Conservation (phyloP, 2,329 filamentous ascomycete genomes). For the Pestalotiopsis sp. region DNA sequence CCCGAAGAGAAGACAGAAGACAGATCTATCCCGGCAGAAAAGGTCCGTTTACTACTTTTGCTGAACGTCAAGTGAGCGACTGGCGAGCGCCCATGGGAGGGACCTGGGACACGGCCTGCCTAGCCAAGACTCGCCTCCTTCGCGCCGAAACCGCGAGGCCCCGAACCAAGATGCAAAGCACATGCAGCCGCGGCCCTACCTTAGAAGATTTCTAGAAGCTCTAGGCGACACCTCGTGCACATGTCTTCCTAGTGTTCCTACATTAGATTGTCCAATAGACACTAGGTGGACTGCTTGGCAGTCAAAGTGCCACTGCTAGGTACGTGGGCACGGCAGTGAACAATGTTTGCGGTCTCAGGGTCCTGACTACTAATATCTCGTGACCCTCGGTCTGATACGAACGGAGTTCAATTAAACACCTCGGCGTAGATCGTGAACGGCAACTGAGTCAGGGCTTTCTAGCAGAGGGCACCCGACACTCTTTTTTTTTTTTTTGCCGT, state of each 20-base stretch:
- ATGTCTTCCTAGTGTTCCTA: neutral
- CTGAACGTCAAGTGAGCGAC: neutral
- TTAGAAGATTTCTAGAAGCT: conserved; percentile 8
- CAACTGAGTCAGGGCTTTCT: neutral
- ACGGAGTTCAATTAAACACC: neutral
- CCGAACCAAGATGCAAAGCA: neutral
- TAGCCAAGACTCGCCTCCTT: neutral
- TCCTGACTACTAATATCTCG: neutral
- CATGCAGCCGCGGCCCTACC: neutral
- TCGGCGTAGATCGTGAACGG: neutral
- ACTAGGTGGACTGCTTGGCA: too few species aligned
- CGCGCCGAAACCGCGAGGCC: neutral
- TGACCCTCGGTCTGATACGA: neutral
- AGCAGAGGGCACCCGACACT: neutral
- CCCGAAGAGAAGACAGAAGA: neutral
- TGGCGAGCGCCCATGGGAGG: too few species aligned
- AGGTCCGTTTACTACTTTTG: neutral
- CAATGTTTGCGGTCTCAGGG: neutral
- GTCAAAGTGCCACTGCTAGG: neutral
- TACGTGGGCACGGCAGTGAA: neutral
- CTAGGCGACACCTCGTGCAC: neutral
- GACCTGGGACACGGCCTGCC: neutral
- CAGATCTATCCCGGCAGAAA: neutral
- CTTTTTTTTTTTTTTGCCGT: neutral
- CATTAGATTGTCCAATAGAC: too few species aligned